These are phyloP conservation scores for Secale cereale DNA, from an alignment of 176 grass and related monocot genomes.

Conservation along the genomic window DNA sequence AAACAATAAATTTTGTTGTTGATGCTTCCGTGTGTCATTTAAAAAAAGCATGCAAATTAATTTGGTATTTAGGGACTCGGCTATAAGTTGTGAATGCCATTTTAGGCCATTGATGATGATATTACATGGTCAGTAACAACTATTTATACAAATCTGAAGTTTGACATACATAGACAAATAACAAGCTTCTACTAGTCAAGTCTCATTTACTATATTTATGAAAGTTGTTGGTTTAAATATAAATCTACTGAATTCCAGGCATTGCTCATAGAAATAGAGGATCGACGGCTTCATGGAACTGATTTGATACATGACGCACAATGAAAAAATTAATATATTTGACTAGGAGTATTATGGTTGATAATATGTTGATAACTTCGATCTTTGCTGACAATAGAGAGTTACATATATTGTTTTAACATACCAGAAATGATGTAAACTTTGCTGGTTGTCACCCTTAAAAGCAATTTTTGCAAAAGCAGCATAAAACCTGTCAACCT, in stretches of 20 bases:
- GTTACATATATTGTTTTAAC: constrained; percentile 14
- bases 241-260: neutral
- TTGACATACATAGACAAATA: neutral
- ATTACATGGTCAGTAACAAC: neutral
- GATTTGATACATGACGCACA: neutral
- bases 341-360: constrained; percentile 9
- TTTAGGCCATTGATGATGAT: neutral
- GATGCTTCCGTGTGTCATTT: neutral
- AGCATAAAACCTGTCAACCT: constrained; percentile 80
- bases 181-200: neutral
- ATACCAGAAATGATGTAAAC: constrained; percentile 96
- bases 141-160: neutral
- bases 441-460: constrained; percentile 85
- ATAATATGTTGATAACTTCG: neutral
- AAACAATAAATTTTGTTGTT: neutral
- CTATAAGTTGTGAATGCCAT: neutral
- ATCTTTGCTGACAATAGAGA: neutral
- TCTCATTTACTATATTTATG: neutral
- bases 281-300: neutral
- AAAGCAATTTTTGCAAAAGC: constrained; percentile 95
- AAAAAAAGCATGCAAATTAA: neutral
- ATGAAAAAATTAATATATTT: neutral
- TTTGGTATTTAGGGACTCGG: neutral
- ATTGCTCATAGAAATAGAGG: neutral
- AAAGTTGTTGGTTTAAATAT: neutral